Evolutionary conservation across 2,329 filamentous ascomycete species (phyloP).

Genomic region (Fusarium devonianum): DNA sequence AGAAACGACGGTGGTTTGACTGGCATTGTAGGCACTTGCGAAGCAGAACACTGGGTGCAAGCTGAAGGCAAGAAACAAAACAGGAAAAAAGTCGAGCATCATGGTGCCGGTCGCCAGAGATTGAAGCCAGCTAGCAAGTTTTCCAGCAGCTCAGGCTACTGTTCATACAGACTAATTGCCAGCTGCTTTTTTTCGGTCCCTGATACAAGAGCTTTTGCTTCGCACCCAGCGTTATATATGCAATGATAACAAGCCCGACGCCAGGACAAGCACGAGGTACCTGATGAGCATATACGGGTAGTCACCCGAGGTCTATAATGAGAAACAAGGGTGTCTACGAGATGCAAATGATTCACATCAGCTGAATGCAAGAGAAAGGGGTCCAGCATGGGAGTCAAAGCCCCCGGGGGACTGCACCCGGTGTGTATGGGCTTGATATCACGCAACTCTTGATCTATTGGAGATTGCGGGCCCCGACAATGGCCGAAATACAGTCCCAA

Average conservation of each 20-base stretch:
- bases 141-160: too few relatives aligned
- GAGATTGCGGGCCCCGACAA: too few relatives aligned
- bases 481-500: too few relatives aligned
- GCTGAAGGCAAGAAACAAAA: constrained; percentile 11
- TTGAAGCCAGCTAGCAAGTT: neutral
- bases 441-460: too few relatives aligned
- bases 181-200: too few relatives aligned
- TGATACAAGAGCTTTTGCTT: too few relatives aligned
- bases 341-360: constrained; percentile 11
- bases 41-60: neutral
- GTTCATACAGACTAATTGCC: too few relatives aligned
- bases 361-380: constrained; percentile 1
- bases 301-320: neutral
- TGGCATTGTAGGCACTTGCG: neutral
- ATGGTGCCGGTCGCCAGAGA: neutral
- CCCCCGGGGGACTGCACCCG: too few relatives aligned
- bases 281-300: neutral
- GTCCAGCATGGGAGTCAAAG: too few relatives aligned
- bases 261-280: neutral
- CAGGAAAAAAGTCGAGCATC: neutral
- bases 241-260: neutral
- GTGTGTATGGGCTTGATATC: too few relatives aligned
- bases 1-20: constrained; percentile 24
- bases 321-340: constrained; percentile 11
- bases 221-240: neutral